phyloP scores from a whole-genome alignment of 352 stramenopile genomes.

The Phytopythium litorale region DNA sequence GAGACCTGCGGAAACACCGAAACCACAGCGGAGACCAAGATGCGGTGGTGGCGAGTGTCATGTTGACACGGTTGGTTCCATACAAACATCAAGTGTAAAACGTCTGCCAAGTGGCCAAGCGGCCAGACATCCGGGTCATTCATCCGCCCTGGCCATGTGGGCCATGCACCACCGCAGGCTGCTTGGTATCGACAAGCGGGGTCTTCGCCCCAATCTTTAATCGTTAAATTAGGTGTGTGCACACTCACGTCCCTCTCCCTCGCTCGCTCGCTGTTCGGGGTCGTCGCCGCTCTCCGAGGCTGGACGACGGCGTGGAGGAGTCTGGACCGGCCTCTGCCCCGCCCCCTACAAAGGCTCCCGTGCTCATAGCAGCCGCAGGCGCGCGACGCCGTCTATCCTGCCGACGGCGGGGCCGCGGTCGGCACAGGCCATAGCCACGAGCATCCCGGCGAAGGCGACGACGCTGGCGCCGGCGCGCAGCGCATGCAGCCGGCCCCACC shows the following conservation, averaged over 20 bases:
- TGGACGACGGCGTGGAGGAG: neutral
- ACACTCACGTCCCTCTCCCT: neutral
- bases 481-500: conserved; percentile 55
- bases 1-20: too few species aligned
- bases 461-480: conserved; percentile 49
- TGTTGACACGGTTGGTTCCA: too few species aligned
- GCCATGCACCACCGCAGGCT: too few species aligned
- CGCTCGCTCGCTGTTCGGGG: neutral
- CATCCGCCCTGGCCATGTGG: neutral
- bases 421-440: conserved; percentile 51
- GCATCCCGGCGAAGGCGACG: conserved; percentile 52
- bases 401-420: conserved; percentile 12
- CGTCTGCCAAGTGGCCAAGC: neutral
- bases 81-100: too few species aligned
- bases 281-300: neutral
- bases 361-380: neutral
- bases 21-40: neutral
- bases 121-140: neutral
- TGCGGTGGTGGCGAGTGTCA: neutral
- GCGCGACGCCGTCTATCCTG: neutral
- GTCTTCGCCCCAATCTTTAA: neutral
- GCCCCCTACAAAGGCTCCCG: neutral
- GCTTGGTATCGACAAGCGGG: neutral
- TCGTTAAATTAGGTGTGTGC: neutral
- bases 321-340: too few species aligned